These are phyloP conservation scores for Aspergillus carbonarius DNA, from an alignment of 2,329 filamentous ascomycete species.

Conservation along the genomic window DNA sequence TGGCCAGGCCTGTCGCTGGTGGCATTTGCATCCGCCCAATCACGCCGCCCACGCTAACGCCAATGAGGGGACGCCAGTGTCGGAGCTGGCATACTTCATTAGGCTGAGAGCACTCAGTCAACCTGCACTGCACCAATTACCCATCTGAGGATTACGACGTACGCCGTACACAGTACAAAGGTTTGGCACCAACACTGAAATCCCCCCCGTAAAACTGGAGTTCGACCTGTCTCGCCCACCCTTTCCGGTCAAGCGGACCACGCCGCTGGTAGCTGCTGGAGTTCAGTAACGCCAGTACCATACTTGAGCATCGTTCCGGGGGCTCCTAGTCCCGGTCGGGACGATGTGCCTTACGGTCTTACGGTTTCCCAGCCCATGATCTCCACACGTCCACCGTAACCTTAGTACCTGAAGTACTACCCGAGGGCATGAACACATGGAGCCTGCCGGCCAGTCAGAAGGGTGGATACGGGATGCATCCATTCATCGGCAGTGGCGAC, in stretches of 20 bases:
- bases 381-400: too few relatives aligned
- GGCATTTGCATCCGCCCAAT: background rate
- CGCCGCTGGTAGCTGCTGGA: background rate
- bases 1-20: background rate
- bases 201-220: background rate
- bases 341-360: background rate
- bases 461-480: background rate
- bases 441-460: background rate
- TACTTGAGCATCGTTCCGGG: background rate
- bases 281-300: background rate
- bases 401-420: background rate
- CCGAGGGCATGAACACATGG: background rate
- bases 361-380: too few relatives aligned
- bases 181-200: background rate
- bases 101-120: too few relatives aligned
- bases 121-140: too few relatives aligned
- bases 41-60: background rate
- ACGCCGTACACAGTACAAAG: background rate
- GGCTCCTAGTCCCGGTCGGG: background rate
- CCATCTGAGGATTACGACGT: background rate
- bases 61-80: background rate
- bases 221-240: background rate
- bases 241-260: background rate
- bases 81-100: background rate
- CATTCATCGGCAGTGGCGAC: background rate